Percentiles rank a stretch among this genome's conserved stretches.
Evolutionary conservation across 352 stramenopile species (phyloP).

Genomic region (Globisporangium sylvaticum): DNA sequence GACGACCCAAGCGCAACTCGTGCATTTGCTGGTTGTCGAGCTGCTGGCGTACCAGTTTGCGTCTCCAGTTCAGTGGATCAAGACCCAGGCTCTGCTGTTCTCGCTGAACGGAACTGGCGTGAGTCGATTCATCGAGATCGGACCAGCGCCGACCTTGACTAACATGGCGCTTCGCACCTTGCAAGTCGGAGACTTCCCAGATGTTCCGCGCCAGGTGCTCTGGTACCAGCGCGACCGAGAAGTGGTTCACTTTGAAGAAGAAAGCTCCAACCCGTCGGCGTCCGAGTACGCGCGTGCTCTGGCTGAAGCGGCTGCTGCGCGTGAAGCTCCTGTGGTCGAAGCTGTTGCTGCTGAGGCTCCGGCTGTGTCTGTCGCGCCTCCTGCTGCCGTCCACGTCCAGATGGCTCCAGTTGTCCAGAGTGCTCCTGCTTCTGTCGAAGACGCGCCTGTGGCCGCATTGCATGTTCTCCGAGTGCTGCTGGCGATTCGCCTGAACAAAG

Average conservation of each 20-base stretch:
- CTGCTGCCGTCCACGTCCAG: not conserved
- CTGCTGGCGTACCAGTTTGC: slow-evolving; percentile 88
- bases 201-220: slow-evolving; percentile 57
- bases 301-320: slow-evolving; percentile 20
- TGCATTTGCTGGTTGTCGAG: slow-evolving; percentile 78
- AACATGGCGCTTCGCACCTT: slow-evolving; percentile 83
- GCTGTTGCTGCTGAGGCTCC: not conserved
- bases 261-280: slow-evolving; percentile 58
- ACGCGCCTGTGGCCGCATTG: slow-evolving; percentile 58
- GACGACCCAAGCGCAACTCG: slow-evolving; percentile 61
- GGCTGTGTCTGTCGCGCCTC: not conserved
- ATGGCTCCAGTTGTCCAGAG: not conserved
- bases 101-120: slow-evolving; percentile 43
- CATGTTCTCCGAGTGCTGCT: slow-evolving; percentile 77
- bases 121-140: slow-evolving; percentile 80
- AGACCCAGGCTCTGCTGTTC: slow-evolving; percentile 80
- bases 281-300: slow-evolving; percentile 49
- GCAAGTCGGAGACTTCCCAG: slow-evolving; percentile 58
- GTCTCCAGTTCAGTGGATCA: slow-evolving; percentile 88
- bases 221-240: slow-evolving; percentile 86
- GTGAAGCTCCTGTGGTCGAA: not conserved
- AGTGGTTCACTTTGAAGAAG: slow-evolving; percentile 70
- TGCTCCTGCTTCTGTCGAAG: slow-evolving; percentile 26
- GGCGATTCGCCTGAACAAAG: slow-evolving; percentile 73
- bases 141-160: slow-evolving; percentile 71